These are phyloP conservation scores for Pseudogymnoascus sp. DNA, from an alignment of 2,329 filamentous ascomycete genomes.

Conservation along the genomic window DNA sequence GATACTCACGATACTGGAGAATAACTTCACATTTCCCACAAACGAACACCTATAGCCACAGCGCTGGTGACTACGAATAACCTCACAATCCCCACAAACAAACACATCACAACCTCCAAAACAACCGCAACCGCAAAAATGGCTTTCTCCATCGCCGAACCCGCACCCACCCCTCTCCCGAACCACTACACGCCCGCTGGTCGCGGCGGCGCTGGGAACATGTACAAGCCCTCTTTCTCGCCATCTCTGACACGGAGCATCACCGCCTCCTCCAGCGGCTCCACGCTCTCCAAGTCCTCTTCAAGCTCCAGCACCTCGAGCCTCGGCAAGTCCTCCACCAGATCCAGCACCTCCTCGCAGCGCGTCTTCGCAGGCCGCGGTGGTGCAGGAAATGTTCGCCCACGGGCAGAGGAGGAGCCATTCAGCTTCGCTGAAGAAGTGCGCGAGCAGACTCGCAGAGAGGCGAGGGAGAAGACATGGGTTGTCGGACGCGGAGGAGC, in stretches of 20 bases:
- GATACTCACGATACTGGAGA: neutral
- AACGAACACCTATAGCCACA: neutral
- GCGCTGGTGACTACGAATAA: neutral
- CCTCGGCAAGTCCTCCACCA: neutral
- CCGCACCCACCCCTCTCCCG: constrained; percentile 26
- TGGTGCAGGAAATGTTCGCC: constrained; percentile 31
- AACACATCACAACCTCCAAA: neutral
- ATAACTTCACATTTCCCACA: neutral
- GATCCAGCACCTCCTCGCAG: constrained; percentile 20
- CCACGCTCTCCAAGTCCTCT: constrained; percentile 26
- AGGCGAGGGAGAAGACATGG: constrained; percentile 24
- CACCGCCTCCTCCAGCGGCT: constrained; percentile 23
- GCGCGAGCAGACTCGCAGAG: constrained; percentile 25
- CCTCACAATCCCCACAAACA: neutral
- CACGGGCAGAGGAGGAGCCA: constrained; percentile 23
- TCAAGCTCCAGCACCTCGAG: constrained; percentile 22
- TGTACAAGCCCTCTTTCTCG: constrained; percentile 23
- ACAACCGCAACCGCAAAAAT: neutral
- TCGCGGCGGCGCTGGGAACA: constrained; percentile 31
- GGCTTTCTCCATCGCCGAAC: constrained; percentile 24
- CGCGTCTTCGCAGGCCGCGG: constrained; percentile 22
- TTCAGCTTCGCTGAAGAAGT: constrained; percentile 32
- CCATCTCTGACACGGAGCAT: neutral
- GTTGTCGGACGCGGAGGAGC: constrained; percentile 30
- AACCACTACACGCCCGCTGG: constrained; percentile 26